Evolutionary conservation across 164 flowering plant species (phyloP), one percentile per base, ranked within the genome.

Genomic region (Nymphaea thermarum): DNA sequence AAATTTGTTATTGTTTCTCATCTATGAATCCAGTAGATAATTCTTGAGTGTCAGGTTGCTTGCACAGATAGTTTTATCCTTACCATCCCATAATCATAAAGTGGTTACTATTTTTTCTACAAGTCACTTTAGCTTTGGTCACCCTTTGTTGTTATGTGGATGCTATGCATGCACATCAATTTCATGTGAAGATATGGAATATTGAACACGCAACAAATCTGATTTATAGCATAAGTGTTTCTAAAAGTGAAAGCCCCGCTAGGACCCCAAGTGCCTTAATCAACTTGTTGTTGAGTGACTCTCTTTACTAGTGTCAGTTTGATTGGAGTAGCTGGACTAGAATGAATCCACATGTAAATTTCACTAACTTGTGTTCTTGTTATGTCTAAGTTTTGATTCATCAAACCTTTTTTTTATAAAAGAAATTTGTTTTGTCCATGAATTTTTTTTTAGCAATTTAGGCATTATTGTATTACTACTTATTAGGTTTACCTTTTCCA

Each of bases 121-220:
- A 47, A 87, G 89, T 43, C 73, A 75, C 83, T 71, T 78, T 82
- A 42, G 66, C 87, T 59, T 41, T 81, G 76, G 71, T 90, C 65
- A 78, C 87, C 73, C 69, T 84, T 66, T 82, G 84, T 70, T 84
- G 86, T 75, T 83, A 69, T 83, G 78, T 73, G 86, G 88, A 84
- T 82, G 78, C 81, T 80, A 82, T 7, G 55, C 55, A 2, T 51
- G 55, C 6, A 51, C 55, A 51, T 51, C 12, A 7, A 8, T 51
- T 51, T 51, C 4, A 7, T 51, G 12, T 51, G 55, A 51, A 7
- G 55, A 14, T 51, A 51, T 51, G 55, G 7, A 51, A 14, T 14
- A 51, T 51, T 2, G 55, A 14, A 4, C 12, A 51, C 12, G 7
- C 7, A 7, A 51, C n/a, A n/a, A n/a, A n/a, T n/a, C n/a, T n/a